Evolutionary conservation across 139 green algal genomes (phyloP), one percentile per base, ranked within the genome.

Genomic region (Pseudopediastrum boryanum): DNA sequence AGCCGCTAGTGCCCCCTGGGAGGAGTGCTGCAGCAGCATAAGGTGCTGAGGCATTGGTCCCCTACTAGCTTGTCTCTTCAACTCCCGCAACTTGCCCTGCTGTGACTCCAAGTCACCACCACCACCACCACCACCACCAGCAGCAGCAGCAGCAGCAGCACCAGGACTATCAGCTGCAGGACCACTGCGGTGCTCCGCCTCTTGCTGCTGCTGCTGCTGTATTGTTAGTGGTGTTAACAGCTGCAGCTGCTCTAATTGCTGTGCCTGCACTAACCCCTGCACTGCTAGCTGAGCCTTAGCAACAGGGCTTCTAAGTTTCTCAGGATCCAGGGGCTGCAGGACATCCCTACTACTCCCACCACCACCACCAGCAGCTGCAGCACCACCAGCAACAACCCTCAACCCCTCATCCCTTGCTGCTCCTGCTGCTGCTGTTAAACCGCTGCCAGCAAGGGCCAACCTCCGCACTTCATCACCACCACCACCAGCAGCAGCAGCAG

Each of bases 381-480:
- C 43, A 31, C 44, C 43, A 41, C 16, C 33, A 50, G 52, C 71
- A 56, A 52, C 51, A n/a, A 33, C 52, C 38, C 31, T 36, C 10
- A 36, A 56, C 52, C 50, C 29, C 4, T 52, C 64, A n/a, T 62
- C 66, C 4, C 62, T 4, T 74, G 35, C 68, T 74, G 66, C 62
- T 42, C 10, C 62, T 48, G 62, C 62, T 71, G 64, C 64, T 71
- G 66, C 41, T 74, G 66, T 44, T 36, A n/a, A n/a, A n/a, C n/a
- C n/a, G n/a, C n/a, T n/a, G n/a, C n/a, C n/a, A n/a, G n/a, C n/a
- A n/a, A n/a, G n/a, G n/a, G n/a, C 64, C 52, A 41, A 39, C 52
- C 13, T 12, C 23, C 13, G 62, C 25, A 13, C 36, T 38, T 8
- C 68, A 63, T 7, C 23, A 0, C 46, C 48, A 59, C 4, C 65